Evolutionary conservation across 2,329 filamentous ascomycete species (phyloP).

Genomic region (Trichophyton simii): DNA sequence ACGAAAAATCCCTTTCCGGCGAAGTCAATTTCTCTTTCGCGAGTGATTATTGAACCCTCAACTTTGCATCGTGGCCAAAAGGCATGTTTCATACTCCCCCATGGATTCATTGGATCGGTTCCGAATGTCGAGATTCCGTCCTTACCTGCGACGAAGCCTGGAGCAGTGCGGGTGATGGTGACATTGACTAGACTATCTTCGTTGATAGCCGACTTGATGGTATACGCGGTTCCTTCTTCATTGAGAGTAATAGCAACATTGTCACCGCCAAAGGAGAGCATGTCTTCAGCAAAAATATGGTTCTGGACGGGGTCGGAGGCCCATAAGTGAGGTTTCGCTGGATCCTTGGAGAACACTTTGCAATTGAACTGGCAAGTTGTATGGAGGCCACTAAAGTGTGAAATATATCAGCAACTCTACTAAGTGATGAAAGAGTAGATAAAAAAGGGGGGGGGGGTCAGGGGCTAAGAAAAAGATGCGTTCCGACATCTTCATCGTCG

Average conservation of each 20-base stretch:
- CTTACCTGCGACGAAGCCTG: constrained; percentile 73
- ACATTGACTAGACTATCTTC: constrained; percentile 71
- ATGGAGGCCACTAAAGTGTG: constrained; percentile 57
- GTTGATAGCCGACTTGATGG: constrained; percentile 82
- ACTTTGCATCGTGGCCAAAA: constrained; percentile 86
- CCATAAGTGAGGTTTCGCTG: constrained; percentile 66
- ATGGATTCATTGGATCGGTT: constrained; percentile 72
- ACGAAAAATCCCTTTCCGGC: constrained; percentile 67
- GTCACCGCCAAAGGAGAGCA: constrained; percentile 72
- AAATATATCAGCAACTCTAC: background rate
- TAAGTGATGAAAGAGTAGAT: background rate
- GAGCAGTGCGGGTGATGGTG: constrained; percentile 61
- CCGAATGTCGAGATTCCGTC: constrained; percentile 76
- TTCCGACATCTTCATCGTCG: constrained; percentile 5
- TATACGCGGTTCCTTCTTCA: constrained; percentile 68
- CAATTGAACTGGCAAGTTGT: constrained; percentile 88
- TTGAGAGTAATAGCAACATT: constrained; percentile 76
- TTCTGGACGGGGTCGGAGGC: constrained; percentile 67
- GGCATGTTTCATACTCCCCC: constrained; percentile 81
- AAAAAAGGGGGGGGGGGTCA: background rate
- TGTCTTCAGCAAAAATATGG: constrained; percentile 72
- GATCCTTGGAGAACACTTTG: constrained; percentile 74
- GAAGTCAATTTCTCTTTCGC: constrained; percentile 69
- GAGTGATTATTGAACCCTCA: constrained; percentile 73
- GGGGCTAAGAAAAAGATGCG: background rate